Percentiles rank a stretch among this genome's conserved stretches.
These are phyloP conservation scores for Neobulgaria alba DNA, from an alignment of 2,329 filamentous ascomycete species.

Conservation along the genomic window DNA sequence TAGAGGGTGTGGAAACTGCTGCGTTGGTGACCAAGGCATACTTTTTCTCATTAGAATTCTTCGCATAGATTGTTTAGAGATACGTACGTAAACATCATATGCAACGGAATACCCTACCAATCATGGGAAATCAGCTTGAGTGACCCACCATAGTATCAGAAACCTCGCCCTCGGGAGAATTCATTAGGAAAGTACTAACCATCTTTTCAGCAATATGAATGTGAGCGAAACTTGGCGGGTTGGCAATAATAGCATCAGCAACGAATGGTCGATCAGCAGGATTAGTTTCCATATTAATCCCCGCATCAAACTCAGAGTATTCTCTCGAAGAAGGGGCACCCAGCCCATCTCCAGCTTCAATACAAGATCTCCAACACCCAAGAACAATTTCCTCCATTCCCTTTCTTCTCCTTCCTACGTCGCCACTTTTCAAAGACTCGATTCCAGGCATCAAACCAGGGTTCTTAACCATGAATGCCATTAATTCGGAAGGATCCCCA, in stretches of 20 bases:
- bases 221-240: constrained; percentile 70
- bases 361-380: constrained; percentile 80
- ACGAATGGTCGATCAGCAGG: constrained; percentile 54
- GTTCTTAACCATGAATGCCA: constrained; percentile 90
- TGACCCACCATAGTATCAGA: too few relatives aligned
- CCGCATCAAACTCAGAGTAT: constrained; percentile 23
- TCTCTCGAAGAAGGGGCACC: constrained; percentile 13
- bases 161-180: too few relatives aligned
- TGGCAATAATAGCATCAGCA: constrained; percentile 73
- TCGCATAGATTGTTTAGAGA: constrained; percentile 28
- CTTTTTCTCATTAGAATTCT: constrained; percentile 7
- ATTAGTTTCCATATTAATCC: constrained; percentile 28
- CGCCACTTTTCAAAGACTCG: constrained; percentile 66
- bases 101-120: constrained; percentile 65
- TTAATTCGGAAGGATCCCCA: constrained; percentile 66
- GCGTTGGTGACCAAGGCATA: constrained; percentile 66
- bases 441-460: constrained; percentile 78
- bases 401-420: constrained; percentile 64
- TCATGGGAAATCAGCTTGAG: too few relatives aligned
- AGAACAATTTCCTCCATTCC: constrained; percentile 73
- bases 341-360: constrained; percentile 61
- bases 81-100: constrained; percentile 83
- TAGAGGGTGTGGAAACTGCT: constrained; percentile 61
- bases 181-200: too few relatives aligned
- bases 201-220: constrained; percentile 68